Percentiles rank a stretch among this genome's conserved stretches.
Conservation (phyloP, 352 stramenopile genomes). For the Lagenidium sp. region DNA sequence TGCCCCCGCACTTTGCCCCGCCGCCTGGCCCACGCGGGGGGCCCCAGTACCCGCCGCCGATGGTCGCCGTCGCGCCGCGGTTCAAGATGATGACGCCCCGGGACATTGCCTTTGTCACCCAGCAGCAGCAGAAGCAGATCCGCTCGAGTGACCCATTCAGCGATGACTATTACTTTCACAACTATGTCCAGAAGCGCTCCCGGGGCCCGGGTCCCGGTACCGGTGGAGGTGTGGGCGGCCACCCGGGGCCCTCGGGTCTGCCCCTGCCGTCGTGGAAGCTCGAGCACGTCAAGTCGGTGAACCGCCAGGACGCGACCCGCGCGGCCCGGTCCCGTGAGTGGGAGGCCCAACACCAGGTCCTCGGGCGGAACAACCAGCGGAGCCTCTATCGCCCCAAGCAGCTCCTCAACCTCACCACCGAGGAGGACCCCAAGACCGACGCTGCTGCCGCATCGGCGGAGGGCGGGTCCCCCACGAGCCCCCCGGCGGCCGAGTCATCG, state of each 20-base stretch:
- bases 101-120: conserved; percentile 80
- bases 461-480: too few species aligned
- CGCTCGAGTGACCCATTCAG: conserved; percentile 82
- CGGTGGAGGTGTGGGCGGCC: conserved; percentile 7
- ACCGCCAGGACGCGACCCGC: conserved; percentile 43
- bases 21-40: conserved; percentile 23
- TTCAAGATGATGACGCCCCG: conserved; percentile 85
- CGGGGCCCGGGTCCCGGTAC: conserved; percentile 22
- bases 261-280: conserved; percentile 78
- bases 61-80: conserved; percentile 6
- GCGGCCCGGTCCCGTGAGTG: conserved; percentile 64
- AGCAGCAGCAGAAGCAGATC: conserved; percentile 83
- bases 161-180: conserved; percentile 87
- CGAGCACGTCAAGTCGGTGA: conserved; percentile 74
- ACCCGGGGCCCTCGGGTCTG: conserved; percentile 3
- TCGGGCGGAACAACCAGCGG: conserved; percentile 68
- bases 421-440: conserved; percentile 8
- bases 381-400: conserved; percentile 76
- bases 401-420: conserved; percentile 31
- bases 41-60: conserved; percentile 9
- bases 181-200: conserved; percentile 70
- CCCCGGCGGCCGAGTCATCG: conserved; percentile 6
- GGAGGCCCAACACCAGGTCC: conserved; percentile 63
- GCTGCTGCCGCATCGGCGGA: too few species aligned
- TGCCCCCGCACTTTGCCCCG: conserved; percentile 8